Conservation (phyloP, 2,329 filamentous ascomycete species). For the Rhynchosporium secalis region DNA sequence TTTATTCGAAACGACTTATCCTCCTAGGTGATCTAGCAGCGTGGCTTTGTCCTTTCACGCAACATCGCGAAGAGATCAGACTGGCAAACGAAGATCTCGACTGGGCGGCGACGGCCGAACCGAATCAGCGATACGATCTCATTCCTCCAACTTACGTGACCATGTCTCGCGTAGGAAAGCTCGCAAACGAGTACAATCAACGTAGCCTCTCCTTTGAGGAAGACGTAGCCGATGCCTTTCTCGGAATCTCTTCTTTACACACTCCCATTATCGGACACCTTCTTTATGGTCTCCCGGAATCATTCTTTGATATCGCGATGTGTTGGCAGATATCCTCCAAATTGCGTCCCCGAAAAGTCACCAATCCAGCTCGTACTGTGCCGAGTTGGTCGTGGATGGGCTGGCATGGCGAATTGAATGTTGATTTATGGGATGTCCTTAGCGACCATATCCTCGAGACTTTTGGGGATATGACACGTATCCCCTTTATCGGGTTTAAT, state of each 20-base stretch:
- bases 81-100: background rate
- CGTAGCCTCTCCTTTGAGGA: conserved; percentile 12
- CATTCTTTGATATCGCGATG: conserved; percentile 12
- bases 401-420: conserved; percentile 6
- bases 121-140: conserved; percentile 8
- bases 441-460: conserved; percentile 13
- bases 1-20: conserved; percentile 13
- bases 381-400: conserved; percentile 15
- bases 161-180: background rate
- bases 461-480: background rate
- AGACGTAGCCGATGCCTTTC: conserved; percentile 9
- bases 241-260: conserved; percentile 1
- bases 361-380: background rate
- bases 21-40: conserved; percentile 5
- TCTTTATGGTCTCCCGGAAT: conserved; percentile 1
- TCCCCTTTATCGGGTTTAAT: conserved; percentile 2
- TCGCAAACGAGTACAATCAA: conserved; percentile 12
- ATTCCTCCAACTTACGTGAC: background rate
- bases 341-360: background rate
- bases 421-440: conserved; percentile 6
- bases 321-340: background rate
- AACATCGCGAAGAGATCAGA: conserved; percentile 10
- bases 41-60: conserved; percentile 9
- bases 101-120: background rate
- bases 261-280: background rate